Conservation (phyloP, 1,139 yeast species). For the Taphrina flavorubra region DNA sequence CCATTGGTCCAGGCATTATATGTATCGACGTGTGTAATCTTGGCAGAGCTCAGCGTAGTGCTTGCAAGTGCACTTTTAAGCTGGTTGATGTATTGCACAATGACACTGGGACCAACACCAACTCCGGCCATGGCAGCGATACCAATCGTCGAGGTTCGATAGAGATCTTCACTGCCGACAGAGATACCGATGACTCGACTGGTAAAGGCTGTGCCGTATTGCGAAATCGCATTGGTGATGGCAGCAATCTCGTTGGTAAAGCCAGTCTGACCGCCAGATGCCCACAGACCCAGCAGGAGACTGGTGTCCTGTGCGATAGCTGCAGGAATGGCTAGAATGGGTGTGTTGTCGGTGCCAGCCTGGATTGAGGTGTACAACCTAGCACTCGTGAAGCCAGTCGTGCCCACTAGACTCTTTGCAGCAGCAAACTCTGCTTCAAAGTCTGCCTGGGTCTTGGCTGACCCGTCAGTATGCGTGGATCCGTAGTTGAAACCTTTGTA, state of each 20-base stretch:
- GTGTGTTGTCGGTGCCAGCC: slow-evolving; percentile 9
- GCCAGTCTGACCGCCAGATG: slow-evolving; percentile 77
- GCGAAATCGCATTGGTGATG: slow-evolving; percentile 68
- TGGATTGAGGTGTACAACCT: slow-evolving; percentile 24
- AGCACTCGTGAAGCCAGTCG: slow-evolving; percentile 32
- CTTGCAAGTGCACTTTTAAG: slow-evolving; percentile 17
- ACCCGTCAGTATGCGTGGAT: slow-evolving; percentile 20
- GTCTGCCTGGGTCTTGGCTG: slow-evolving; percentile 30
- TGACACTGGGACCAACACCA: slow-evolving; percentile 56
- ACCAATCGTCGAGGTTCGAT: slow-evolving; percentile 59
- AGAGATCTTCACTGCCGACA: slow-evolving; percentile 91
- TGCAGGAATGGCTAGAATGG: slow-evolving; percentile 70
- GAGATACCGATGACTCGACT: slow-evolving; percentile 64
- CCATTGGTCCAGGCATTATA: slow-evolving; percentile 92
- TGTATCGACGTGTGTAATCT: slow-evolving; percentile 90
- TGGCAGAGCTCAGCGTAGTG: slow-evolving; percentile 11
- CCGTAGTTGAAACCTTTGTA: slow-evolving; percentile 29
- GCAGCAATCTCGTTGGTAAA: slow-evolving; percentile 68
- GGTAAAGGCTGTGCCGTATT: slow-evolving; percentile 63
- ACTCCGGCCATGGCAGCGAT: slow-evolving; percentile 20
- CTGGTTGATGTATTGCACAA: slow-evolving; percentile 25
- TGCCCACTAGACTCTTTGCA: slow-evolving; percentile 10
- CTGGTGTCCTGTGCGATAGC: slow-evolving; percentile 67
- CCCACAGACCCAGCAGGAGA: slow-evolving; percentile 87
- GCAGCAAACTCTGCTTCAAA: slow-evolving; percentile 32